Evolutionary conservation across 2,329 filamentous ascomycete species (phyloP).

Genomic region (Epichloe hybrida): DNA sequence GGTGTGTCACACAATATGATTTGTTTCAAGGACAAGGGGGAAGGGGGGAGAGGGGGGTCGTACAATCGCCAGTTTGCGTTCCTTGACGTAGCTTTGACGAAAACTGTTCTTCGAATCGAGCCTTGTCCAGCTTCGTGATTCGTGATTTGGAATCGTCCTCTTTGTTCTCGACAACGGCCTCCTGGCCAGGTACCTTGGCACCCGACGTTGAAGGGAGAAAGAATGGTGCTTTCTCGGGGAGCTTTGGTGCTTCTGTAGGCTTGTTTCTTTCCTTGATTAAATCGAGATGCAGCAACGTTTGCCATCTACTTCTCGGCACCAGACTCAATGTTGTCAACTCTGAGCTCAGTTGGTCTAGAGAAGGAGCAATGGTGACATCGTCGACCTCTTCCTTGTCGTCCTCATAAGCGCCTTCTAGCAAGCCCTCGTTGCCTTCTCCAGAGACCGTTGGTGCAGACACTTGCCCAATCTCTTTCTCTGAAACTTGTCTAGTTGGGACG

Average conservation of each 20-base stretch:
- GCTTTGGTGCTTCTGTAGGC: conserved; percentile 80
- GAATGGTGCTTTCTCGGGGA: conserved; percentile 88
- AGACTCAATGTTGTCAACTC: conserved; percentile 82
- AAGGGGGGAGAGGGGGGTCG: conserved; percentile 13
- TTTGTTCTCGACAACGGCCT: conserved; percentile 17
- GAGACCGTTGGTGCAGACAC: conserved; percentile 61
- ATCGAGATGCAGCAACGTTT: conserved; percentile 85
- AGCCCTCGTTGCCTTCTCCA: conserved; percentile 63
- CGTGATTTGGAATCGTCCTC: conserved; percentile 42
- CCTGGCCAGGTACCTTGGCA: conserved; percentile 25
- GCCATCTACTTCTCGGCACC: conserved; percentile 84
- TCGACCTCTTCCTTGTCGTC: conserved; percentile 38
- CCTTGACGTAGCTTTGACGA: conserved; percentile 42
- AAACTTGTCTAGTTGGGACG: conserved; percentile 72
- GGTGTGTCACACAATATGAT: background rate
- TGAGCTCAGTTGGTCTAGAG: conserved; percentile 63
- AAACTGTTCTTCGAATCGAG: conserved; percentile 43
- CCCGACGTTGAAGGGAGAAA: conserved; percentile 62
- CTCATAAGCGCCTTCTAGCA: conserved; percentile 65
- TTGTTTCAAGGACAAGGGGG: no score
- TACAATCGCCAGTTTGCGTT: conserved; percentile 46
- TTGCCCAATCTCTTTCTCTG: conserved; percentile 56
- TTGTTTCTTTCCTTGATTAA: conserved; percentile 89
- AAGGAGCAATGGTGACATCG: conserved; percentile 39
- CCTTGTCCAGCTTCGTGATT: conserved; percentile 53